Evolutionary conservation across 306 rosid genomes (phyloP), one percentile per base, ranked within the genome.

Genomic region (Ceratonia siliqua): DNA sequence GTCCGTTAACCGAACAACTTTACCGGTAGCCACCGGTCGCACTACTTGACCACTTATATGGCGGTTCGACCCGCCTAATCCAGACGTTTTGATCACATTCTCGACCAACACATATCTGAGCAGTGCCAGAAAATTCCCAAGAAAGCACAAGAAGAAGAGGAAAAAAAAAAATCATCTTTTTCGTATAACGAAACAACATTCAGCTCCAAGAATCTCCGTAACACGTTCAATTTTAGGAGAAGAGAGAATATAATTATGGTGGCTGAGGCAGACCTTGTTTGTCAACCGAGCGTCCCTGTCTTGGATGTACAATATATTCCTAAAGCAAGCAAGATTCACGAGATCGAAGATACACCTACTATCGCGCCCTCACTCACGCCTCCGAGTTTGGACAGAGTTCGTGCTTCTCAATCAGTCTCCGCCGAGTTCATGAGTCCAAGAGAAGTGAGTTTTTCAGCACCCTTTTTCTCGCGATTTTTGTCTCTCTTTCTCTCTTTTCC

Each of bases 201-300:
- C 59, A 79, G 78, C 72, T 74, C 28, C 17, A 11, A 38, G 36
- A 52, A 11, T 35, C n/a, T 39, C 61, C 68, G 22, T 2, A 28
- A 30, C 17, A n/a, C 22, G 42, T 58, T 30, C 64, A 15, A 56
- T 27, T 12, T 25, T 28, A 18, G 14, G 1, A 63, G 66, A 54
- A 20, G 15, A 15, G 52, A 45, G 52, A 45, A 5, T 13, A 67
- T 43, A 59, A 84, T 84, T 10, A 92, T 92, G 94, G 92, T 89
- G 71, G 99, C 89, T 49, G 97, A 85, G 87, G 87, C 91, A 61
- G 89, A 90, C 38, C 20, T 77, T 62, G 86, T 85, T 27, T 84
- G 89, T 64, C 86, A 84, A 68, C 87, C 82, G 67, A 85, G 53
- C 90, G 53, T 90, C 39, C 82, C 87, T 61, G 82, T 77, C 70